phyloP scores from a whole-genome alignment of 1,139 yeast species.

The Petasospora fabianii region DNA sequence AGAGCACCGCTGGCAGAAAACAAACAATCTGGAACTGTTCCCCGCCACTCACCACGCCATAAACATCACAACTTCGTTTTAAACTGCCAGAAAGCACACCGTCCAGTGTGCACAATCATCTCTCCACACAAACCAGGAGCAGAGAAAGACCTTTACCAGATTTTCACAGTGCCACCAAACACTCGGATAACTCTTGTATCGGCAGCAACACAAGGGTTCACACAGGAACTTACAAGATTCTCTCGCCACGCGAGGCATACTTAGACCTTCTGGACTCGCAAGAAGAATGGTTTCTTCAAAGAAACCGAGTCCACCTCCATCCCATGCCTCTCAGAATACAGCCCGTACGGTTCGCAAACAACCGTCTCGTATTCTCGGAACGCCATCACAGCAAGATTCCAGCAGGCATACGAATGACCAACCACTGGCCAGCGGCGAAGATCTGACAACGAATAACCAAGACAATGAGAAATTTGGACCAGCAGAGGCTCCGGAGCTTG shows the following conservation, averaged over 20 bases:
- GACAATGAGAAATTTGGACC: background rate
- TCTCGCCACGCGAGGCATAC: no score
- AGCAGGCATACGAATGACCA: background rate
- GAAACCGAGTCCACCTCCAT: background rate
- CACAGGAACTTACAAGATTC: no score
- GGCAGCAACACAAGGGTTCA: no score
- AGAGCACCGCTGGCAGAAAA: no score
- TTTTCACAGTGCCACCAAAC: no score
- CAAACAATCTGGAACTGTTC: background rate
- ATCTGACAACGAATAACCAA: background rate
- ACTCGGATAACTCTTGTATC: no score
- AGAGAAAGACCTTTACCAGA: no score
- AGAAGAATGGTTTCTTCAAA: no score
- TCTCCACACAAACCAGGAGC: no score
- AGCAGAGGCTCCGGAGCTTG: background rate
- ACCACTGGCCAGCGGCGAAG: background rate
- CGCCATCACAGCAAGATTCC: conserved; percentile 9
- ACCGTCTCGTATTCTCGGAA: conserved; percentile 17
- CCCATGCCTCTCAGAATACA: background rate
- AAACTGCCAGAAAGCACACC: no score
- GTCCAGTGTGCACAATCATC: no score
- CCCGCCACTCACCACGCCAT: background rate
- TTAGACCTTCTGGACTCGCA: no score
- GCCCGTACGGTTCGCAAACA: conserved; percentile 12
- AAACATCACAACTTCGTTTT: background rate